phyloP scores from a whole-genome alignment of 1,284 basidiomycete genomes.

The Rhizoctonia solani region DNA sequence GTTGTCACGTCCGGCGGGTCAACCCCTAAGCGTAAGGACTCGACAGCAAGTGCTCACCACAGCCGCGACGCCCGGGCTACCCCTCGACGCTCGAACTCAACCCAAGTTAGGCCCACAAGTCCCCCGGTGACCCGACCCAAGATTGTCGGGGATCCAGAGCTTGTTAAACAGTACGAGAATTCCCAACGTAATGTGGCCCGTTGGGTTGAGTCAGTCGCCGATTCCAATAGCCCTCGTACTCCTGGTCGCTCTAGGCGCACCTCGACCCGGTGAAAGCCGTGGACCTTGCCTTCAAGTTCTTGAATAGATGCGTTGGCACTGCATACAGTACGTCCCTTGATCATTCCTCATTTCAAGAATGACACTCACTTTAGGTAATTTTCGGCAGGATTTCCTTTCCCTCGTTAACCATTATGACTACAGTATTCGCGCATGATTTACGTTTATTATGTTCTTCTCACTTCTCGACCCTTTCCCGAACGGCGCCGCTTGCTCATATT shows the following conservation, averaged over 20 bases:
- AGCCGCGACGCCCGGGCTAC: slow-evolving; percentile 7
- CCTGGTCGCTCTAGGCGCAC: slow-evolving; percentile 16
- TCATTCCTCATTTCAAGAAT: background rate
- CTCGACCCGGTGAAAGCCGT: slow-evolving; percentile 15
- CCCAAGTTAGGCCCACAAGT: background rate
- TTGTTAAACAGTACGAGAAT: slow-evolving; percentile 33
- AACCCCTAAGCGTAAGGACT: slow-evolving; percentile 12
- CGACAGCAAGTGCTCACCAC: slow-evolving; percentile 2
- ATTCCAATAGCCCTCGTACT: slow-evolving; percentile 6
- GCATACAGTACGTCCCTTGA: slow-evolving; percentile 27
- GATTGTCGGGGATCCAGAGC: slow-evolving; percentile 29
- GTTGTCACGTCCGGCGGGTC: slow-evolving; percentile 12
- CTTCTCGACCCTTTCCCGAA: slow-evolving; percentile 24
- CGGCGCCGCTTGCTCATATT: background rate
- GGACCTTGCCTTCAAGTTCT: too few relatives aligned
- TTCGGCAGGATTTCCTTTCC: background rate
- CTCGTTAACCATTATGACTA: slow-evolving; percentile 32
- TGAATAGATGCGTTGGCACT: slow-evolving; percentile 26
- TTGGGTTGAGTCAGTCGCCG: slow-evolving; percentile 28
- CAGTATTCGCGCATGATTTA: slow-evolving; percentile 27
- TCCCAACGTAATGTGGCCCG: slow-evolving; percentile 31
- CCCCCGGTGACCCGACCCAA: background rate
- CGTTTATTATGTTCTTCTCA: slow-evolving; percentile 28
- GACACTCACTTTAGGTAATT: slow-evolving; percentile 33
- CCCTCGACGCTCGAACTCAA: slow-evolving; percentile 24